Base-by-base conservation (phyloP, 2,329 filamentous ascomycete species). In the Pseudocercospora crystallina region DNA sequence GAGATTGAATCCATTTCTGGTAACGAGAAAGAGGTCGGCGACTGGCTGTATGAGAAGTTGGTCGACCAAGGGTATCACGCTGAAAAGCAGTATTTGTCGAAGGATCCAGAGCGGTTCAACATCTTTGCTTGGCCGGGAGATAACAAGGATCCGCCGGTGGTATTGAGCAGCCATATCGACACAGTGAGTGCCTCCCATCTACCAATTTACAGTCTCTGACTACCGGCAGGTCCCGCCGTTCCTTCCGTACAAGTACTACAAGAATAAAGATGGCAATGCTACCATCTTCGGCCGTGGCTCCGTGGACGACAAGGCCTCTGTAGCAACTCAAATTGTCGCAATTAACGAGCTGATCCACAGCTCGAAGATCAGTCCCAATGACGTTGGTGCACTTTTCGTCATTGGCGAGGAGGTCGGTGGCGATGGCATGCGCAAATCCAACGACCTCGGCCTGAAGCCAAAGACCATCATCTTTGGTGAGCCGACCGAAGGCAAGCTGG, bases 391-490 rank as follows among this genome's bases (percentile, higher is more conserved):
- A 2, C 74, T 85, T 20, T 84, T 81, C 63, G 82, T 85, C 1
- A 88, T 96, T 0, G 90, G 89, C 53, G 92, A 99, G 69, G 92
- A 97, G 69, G 80, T 78, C 2, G 76, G 76, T 3, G 92, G 92
- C 8, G 85, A 87, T 56, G 92, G 92, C 8, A 97, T 97, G 92
- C 76, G 60, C 34, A 60, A 62, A 1, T 79, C 69, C 8, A 77
- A 83, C 62, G 65, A 72, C 5, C 65, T 81, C 36, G 67, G 73
- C 44, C 55, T 78, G 31, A 60, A 69, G 36, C 64, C 74, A 51
- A 79, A 85, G 31, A 83, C 89, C 3, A 84, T 89, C 62, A 87
- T 92, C 63, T 97, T 96, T 65, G 92, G 94, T 35, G 94, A 99
- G 69, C 92, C 92, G 0, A 99, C 94, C 0, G 90, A 95, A 64